These are phyloP conservation scores for Gliomastix tumulicola DNA, from an alignment of 2,329 filamentous ascomycete genomes.

Conservation along the genomic window DNA sequence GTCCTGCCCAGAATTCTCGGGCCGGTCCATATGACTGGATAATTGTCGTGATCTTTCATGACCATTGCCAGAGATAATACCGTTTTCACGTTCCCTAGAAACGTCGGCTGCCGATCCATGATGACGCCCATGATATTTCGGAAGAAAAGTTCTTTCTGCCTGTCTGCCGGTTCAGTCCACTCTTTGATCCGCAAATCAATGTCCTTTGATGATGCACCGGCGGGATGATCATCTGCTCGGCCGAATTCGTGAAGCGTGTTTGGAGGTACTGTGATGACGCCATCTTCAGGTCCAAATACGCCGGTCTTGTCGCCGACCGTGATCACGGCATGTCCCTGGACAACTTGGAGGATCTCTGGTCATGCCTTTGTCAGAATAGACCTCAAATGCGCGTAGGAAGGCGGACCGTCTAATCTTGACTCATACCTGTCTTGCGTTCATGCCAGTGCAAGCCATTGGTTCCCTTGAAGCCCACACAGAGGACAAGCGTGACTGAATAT, in stretches of 20 bases:
- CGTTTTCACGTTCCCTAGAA: conserved; percentile 5
- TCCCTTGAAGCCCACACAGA: neutral
- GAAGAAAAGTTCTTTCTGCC: conserved; percentile 13
- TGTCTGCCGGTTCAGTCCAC: conserved; percentile 13
- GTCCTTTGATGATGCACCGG: conserved; percentile 7
- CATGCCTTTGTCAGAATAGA: neutral
- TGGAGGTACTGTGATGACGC: conserved; percentile 11
- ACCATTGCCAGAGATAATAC: conserved; percentile 10
- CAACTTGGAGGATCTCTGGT: conserved; percentile 9
- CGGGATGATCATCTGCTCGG: conserved; percentile 8
- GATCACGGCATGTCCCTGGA: conserved; percentile 11
- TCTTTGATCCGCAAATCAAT: conserved; percentile 10
- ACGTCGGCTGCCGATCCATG: conserved; percentile 8
- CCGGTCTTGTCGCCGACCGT: conserved; percentile 10
- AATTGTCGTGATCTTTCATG: conserved; percentile 12
- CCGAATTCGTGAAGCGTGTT: conserved; percentile 11
- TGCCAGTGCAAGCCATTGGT: conserved; percentile 10
- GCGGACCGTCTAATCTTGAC: neutral
- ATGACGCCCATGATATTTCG: conserved; percentile 11
- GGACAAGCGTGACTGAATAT: neutral
- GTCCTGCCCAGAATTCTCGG: conserved; percentile 7
- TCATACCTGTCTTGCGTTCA: conserved; percentile 5
- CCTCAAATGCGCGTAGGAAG: neutral
- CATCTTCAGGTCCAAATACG: conserved; percentile 10
- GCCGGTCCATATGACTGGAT: conserved; percentile 11